These are phyloP conservation scores for Aurifilum marmelostoma DNA, from an alignment of 2,329 filamentous ascomycete species.

Conservation along the genomic window DNA sequence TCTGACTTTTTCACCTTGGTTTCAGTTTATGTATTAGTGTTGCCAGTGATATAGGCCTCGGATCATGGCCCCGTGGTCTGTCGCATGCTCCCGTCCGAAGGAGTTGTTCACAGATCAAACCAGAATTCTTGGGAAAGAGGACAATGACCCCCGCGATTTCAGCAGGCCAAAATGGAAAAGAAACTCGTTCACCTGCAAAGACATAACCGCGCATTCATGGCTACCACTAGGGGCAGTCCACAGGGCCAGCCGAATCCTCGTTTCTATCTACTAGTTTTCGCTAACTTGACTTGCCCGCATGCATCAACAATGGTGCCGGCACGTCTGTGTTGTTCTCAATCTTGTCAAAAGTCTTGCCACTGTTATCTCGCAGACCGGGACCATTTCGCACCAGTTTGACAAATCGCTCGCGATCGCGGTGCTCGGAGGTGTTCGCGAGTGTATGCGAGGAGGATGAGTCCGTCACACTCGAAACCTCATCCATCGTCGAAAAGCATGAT, in stretches of 20 bases:
- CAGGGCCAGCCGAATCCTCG: constrained; percentile 51
- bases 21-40: not conserved
- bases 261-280: constrained; percentile 51
- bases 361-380: constrained; percentile 58
- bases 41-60: not conserved
- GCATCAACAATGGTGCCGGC: constrained; percentile 54
- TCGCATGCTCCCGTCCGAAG: not conserved
- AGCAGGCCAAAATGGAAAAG: not conserved
- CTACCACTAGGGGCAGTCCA: constrained; percentile 45
- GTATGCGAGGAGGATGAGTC: constrained; percentile 56
- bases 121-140: not conserved
- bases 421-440: constrained; percentile 54
- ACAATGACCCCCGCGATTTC: not conserved
- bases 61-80: not conserved
- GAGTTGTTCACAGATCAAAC: not conserved
- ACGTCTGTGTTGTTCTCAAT: constrained; percentile 57
- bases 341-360: constrained; percentile 50
- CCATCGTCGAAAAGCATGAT: constrained; percentile 60
- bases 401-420: constrained; percentile 52
- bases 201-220: no score
- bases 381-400: constrained; percentile 55
- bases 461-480: constrained; percentile 59
- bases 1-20: not conserved
- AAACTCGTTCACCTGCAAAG: not conserved
- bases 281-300: constrained; percentile 44